Base-by-base conservation (phyloP, 768 basidiomycete genomes). In the Podaxis sp. region DNA sequence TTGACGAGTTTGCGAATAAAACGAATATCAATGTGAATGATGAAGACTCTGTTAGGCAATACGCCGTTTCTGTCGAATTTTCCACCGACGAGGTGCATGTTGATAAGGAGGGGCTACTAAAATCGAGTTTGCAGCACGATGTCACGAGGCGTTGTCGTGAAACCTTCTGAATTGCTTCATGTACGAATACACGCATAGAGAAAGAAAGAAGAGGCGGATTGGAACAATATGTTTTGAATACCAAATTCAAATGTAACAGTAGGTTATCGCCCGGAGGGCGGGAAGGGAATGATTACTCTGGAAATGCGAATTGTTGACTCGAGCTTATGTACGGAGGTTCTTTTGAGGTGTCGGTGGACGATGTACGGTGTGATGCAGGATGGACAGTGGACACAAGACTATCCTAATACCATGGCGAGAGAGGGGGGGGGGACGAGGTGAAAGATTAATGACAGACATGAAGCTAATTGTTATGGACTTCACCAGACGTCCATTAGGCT, bases 41-140 rank as follows among this genome's bases (percentile, higher is more conserved):
- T 40, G 68, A 63, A 7, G 65, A 75, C 12, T 71, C 76, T 4
- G 58, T 73, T 6, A 85, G 82, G 2, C 73, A 66, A 20, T 87
- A 85, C 66, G 73, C 68, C 2, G 74, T 85, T 44, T 66, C 76
- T 15, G 83, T 89, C 13, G 69, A 70, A 44, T 88, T 86, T 65
- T 53, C 75, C 13, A 85, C 88, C 1, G 80, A 83, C 38, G 85
- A 89, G 69, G 83, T 90, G 8, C 77, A 83, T 62, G 66, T 75
- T 22, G 85, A 57, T 11, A 22, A 87, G 65, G 72, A 73, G 26
- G 71, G 77, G 11, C 46, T 73, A 3, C 62, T 75, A 13, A 62
- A 65, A 13, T 64, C 68, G 8, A 60, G 60, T 12, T 41, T 52
- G 40, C 55, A 68, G 11, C 64, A 72, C 50, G 64, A 68, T 13